A percentile compares a stretch with the other conserved stretches of the same genome.
These are phyloP conservation scores for Micromonas commoda DNA, from an alignment of 139 green algal genomes.

Conservation along the genomic window DNA sequence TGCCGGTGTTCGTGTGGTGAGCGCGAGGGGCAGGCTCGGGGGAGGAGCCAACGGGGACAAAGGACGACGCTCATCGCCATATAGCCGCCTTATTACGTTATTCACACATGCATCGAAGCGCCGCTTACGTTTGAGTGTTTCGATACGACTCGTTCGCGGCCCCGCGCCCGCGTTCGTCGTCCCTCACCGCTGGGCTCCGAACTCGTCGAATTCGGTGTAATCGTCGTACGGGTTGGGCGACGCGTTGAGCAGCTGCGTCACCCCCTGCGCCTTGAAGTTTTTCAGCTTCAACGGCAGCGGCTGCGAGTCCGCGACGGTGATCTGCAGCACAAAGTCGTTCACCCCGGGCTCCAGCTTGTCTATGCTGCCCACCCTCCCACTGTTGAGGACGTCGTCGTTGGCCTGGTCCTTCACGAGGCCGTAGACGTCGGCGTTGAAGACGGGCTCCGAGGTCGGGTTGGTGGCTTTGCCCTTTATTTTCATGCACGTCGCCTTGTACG, in stretches of 20 bases:
- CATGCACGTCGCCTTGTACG: constrained; percentile 14
- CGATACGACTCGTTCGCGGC: background rate
- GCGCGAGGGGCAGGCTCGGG: no score
- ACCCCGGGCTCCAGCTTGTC: background rate
- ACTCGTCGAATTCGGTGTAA: background rate
- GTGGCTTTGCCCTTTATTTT: background rate
- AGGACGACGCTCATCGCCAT: no score
- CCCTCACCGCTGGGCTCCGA: background rate
- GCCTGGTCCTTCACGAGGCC: constrained; percentile 8
- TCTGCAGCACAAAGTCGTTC: background rate
- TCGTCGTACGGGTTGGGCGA: constrained; percentile 9
- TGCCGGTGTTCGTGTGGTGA: background rate
- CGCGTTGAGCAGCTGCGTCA: background rate
- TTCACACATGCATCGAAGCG: no score
- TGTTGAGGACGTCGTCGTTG: constrained; percentile 8
- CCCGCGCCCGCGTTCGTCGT: background rate
- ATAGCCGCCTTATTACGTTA: no score
- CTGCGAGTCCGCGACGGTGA: constrained; percentile 6
- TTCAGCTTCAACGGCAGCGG: constrained; percentile 18
- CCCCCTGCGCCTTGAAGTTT: background rate
- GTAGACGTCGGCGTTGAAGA: constrained; percentile 16
- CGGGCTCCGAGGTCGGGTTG: background rate
- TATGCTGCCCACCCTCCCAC: background rate
- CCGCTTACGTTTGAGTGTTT: no score
- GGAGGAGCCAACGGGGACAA: no score